A percentile compares a stretch with the other conserved stretches of the same genome.
These are phyloP conservation scores for Purpureocillium lavendulum DNA, from an alignment of 2,329 filamentous ascomycete species.

Conservation along the genomic window DNA sequence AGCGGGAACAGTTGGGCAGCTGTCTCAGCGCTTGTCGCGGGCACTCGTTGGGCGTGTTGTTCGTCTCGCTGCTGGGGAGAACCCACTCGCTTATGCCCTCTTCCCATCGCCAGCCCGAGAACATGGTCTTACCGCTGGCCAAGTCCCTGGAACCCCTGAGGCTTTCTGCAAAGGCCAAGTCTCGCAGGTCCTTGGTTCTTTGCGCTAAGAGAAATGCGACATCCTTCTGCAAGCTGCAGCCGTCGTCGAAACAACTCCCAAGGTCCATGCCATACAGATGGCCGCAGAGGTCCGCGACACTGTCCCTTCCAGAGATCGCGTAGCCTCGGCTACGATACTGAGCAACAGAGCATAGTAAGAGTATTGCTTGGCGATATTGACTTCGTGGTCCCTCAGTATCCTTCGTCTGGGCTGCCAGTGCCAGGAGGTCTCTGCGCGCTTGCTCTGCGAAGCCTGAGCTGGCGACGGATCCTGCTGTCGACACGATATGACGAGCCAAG, in stretches of 20 bases:
- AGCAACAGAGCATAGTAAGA: slow-evolving; percentile 36
- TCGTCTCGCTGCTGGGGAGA: slow-evolving; percentile 9
- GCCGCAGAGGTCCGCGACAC: slow-evolving; percentile 31
- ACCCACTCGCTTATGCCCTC: slow-evolving; percentile 33
- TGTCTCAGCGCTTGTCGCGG: too few species aligned
- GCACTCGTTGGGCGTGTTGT: too few species aligned
- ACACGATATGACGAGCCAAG: slow-evolving; percentile 18
- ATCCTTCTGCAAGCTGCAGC: slow-evolving; percentile 31
- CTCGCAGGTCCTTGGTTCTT: slow-evolving; percentile 41
- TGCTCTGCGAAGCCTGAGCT: slow-evolving; percentile 6
- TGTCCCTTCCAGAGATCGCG: slow-evolving; percentile 24
- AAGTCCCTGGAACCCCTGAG: slow-evolving; percentile 15
- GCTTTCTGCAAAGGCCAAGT: slow-evolving; percentile 45
- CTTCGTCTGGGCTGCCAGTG: slow-evolving; percentile 6
- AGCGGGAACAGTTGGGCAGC: too few species aligned
- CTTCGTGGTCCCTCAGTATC: slow-evolving; percentile 7
- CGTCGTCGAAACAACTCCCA: slow-evolving; percentile 21
- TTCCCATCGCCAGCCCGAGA: slow-evolving; percentile 30
- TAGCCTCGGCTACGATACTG: slow-evolving; percentile 36
- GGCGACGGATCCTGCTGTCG: slow-evolving; percentile 9
- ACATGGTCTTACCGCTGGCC: slow-evolving; percentile 13
- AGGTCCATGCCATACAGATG: slow-evolving; percentile 26
- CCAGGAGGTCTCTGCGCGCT: slow-evolving; percentile 13
- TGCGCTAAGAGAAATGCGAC: slow-evolving; percentile 44
- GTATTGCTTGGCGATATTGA: slow-evolving; percentile 20